Evolutionary conservation across 148 eudicot species (phyloP).

Genomic region (Nepenthes gracilis): DNA sequence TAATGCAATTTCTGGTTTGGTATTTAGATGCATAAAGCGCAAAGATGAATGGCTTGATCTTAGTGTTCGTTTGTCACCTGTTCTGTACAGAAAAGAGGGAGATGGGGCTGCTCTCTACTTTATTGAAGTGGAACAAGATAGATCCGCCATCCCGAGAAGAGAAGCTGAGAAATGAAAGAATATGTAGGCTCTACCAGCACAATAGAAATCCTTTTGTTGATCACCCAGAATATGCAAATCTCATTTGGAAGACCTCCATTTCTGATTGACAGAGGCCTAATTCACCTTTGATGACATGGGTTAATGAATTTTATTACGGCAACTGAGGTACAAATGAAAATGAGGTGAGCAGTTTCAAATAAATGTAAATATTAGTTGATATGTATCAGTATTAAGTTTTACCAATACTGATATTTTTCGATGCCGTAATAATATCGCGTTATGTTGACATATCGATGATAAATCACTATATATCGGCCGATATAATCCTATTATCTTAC

Average conservation of each 20-base stretch:
- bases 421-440: no score
- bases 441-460: no score
- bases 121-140: constrained; percentile 34
- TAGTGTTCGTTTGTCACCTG: background rate
- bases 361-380: no score
- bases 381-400: no score
- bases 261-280: constrained; percentile 6
- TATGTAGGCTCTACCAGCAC: constrained; percentile 40
- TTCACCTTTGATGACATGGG: background rate
- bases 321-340: background rate
- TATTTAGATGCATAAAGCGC: background rate
- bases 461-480: no score
- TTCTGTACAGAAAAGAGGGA: constrained; percentile 26
- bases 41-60: background rate
- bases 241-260: constrained; percentile 24
- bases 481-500: no score
- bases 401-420: no score
- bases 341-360: background rate
- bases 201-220: constrained; percentile 50
- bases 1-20: no score
- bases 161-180: constrained; percentile 38
- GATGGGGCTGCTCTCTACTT: constrained; percentile 40
- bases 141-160: constrained; percentile 47
- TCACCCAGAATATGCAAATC: constrained; percentile 43
- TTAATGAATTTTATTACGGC: background rate